These are phyloP conservation scores for Cladobotryum mycophilum DNA, from an alignment of 2,329 filamentous ascomycete genomes.

Conservation along the genomic window DNA sequence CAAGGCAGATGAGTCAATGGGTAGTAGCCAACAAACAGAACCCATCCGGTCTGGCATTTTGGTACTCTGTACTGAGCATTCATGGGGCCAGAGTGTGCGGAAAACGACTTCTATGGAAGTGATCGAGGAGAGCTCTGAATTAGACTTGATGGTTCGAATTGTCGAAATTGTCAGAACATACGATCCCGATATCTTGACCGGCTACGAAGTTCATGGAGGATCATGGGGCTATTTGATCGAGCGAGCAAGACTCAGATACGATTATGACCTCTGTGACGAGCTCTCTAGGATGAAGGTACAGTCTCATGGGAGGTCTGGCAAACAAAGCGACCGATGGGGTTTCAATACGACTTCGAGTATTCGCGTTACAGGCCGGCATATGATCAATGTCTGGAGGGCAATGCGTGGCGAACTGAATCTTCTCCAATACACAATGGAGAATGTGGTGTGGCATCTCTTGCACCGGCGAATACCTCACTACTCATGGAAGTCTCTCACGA, in stretches of 20 bases:
- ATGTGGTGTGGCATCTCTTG: conserved; percentile 85
- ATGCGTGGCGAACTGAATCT: conserved; percentile 92
- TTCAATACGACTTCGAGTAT: conserved; percentile 92
- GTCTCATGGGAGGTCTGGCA: conserved; percentile 77
- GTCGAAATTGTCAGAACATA: conserved; percentile 76
- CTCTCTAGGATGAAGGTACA: conserved; percentile 82
- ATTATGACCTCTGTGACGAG: conserved; percentile 85
- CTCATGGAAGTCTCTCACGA: conserved; percentile 67
- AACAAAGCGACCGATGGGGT: conserved; percentile 83
- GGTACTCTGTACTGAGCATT: conserved; percentile 58
- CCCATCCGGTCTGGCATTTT: conserved; percentile 63
- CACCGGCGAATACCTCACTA: conserved; percentile 87
- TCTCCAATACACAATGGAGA: conserved; percentile 93
- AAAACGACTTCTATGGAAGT: conserved; percentile 59
- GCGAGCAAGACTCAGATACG: conserved; percentile 76
- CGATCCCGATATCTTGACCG: conserved; percentile 89
- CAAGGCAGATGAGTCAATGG: conserved; percentile 62
- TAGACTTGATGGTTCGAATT: conserved; percentile 79
- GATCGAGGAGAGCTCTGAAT: conserved; percentile 68
- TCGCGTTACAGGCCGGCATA: conserved; percentile 84
- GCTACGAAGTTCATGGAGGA: conserved; percentile 86
- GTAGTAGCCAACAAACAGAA: conserved; percentile 35
- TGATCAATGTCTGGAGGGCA: conserved; percentile 95
- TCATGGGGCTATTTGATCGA: conserved; percentile 98
- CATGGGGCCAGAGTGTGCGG: conserved; percentile 53